A percentile compares a stretch with the other conserved stretches of the same genome.
Conservation (phyloP, 228 moss, liverwort and hornwort genomes). For the Sphagnum magellanicum region DNA sequence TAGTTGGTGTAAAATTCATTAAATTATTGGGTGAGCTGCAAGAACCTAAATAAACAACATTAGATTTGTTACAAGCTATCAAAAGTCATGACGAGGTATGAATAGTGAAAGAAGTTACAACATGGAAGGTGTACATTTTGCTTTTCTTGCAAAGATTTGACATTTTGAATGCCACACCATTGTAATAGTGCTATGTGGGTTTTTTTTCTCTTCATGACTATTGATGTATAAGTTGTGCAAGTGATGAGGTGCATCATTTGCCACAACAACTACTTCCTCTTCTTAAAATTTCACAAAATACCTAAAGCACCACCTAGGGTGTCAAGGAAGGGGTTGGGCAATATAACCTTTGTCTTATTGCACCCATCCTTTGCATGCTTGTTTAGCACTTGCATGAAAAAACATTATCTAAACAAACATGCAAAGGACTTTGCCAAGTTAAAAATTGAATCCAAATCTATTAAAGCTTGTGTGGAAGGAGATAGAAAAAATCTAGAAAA, state of each 20-base stretch:
- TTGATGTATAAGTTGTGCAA: neutral
- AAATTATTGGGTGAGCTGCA: no score
- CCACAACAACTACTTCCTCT: neutral
- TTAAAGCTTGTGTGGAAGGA: neutral
- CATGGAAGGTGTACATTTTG: neutral
- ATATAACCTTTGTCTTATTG: slow-evolving; percentile 1
- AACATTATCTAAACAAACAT: neutral
- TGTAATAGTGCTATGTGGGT: neutral
- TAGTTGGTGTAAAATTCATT: no score
- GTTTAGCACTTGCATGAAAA: neutral
- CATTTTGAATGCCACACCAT: neutral
- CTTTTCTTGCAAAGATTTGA: neutral
- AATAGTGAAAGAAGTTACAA: neutral
- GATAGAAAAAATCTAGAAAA: neutral
- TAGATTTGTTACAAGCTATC: no score
- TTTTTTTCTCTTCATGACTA: neutral
- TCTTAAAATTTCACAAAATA: neutral
- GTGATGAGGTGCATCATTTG: neutral
- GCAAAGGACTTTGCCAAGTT: neutral
- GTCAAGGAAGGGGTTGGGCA: neutral
- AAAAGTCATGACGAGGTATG: no score
- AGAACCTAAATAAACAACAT: no score
- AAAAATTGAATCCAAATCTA: neutral
- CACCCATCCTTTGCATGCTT: neutral
- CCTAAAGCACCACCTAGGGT: neutral